Evolutionary conservation across 73 alveolate species (phyloP).

Genomic region (Paramecium caudatum): DNA sequence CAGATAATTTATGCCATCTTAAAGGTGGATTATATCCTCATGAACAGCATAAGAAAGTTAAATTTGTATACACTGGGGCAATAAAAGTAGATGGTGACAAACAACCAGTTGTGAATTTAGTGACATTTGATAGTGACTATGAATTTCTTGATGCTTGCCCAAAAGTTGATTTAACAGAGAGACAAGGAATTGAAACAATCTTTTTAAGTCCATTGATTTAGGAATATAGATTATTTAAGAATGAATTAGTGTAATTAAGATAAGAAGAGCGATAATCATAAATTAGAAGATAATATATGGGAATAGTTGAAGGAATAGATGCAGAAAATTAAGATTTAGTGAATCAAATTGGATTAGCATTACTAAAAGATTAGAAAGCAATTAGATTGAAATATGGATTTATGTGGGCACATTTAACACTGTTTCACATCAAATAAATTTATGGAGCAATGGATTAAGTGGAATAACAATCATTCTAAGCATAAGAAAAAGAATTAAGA

Average conservation of each 20-base stretch:
- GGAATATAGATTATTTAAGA: background rate
- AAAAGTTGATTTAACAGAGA: conserved; percentile 10
- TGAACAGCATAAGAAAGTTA: conserved; percentile 29
- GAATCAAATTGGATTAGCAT: conserved; percentile 10
- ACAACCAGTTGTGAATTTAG: conserved; percentile 22
- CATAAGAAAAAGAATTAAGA: conserved; percentile 44
- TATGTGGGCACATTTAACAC: background rate
- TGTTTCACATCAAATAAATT: conserved; percentile 8
- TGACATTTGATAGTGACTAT: conserved; percentile 28
- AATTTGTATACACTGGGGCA: conserved; percentile 13
- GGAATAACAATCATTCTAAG: background rate
- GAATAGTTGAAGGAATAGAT: conserved; percentile 47
- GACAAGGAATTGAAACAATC: conserved; percentile 1
- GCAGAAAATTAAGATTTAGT: conserved; percentile 22
- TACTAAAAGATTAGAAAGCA: conserved; percentile 22
- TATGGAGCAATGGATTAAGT: conserved; percentile 57
- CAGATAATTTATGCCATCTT: conserved; percentile 30
- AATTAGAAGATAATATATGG: conserved; percentile 48
- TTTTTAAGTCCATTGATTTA: conserved; percentile 19
- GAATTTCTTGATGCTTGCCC: conserved; percentile 53
- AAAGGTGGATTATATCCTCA: conserved; percentile 34
- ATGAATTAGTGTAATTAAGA: conserved; percentile 8
- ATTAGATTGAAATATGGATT: conserved; percentile 50
- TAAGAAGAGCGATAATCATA: conserved; percentile 25
- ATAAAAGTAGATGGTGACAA: conserved; percentile 3